Percentiles rank a stretch among this genome's conserved stretches.
phyloP scores from a whole-genome alignment of 371 early-diverging fungal species.

The Aphelidium insulamus region DNA sequence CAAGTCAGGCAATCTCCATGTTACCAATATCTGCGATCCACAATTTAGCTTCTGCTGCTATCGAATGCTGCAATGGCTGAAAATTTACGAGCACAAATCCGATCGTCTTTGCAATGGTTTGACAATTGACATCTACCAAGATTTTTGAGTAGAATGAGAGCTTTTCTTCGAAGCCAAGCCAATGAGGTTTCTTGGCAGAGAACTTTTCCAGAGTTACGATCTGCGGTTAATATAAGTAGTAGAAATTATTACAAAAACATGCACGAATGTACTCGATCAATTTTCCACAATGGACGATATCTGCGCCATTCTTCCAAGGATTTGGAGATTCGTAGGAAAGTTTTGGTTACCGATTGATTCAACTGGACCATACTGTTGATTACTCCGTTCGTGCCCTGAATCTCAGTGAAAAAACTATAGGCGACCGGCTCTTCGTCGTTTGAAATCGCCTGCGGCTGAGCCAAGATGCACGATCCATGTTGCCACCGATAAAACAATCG shows the following conservation, averaged over 20 bases:
- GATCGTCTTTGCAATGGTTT: constrained; percentile 14
- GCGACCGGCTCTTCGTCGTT: constrained; percentile 24
- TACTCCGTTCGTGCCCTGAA: constrained; percentile 14
- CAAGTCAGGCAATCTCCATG: neutral
- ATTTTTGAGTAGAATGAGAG: constrained; percentile 24
- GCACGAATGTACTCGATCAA: too few relatives aligned
- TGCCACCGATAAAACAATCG: constrained; percentile 31
- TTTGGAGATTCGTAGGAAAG: constrained; percentile 17
- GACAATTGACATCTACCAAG: constrained; percentile 21
- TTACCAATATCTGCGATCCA: constrained; percentile 29
- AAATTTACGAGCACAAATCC: constrained; percentile 22
- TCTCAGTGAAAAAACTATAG: constrained; percentile 25
- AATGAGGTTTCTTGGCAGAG: constrained; percentile 26
- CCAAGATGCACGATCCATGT: constrained; percentile 25
- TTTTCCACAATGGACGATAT: constrained; percentile 34
- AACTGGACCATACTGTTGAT: constrained; percentile 13
- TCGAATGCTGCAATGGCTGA: constrained; percentile 17
- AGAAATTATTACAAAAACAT: too few relatives aligned
- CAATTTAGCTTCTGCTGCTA: constrained; percentile 19
- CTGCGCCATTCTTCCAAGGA: constrained; percentile 30
- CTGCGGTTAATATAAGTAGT: too few relatives aligned
- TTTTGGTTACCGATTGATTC: constrained; percentile 15
- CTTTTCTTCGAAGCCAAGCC: constrained; percentile 25
- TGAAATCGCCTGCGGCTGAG: constrained; percentile 19
- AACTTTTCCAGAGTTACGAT: constrained; percentile 30